Evolutionary conservation across 352 stramenopile species (phyloP).

Genomic region (Pythium apleroticum): DNA sequence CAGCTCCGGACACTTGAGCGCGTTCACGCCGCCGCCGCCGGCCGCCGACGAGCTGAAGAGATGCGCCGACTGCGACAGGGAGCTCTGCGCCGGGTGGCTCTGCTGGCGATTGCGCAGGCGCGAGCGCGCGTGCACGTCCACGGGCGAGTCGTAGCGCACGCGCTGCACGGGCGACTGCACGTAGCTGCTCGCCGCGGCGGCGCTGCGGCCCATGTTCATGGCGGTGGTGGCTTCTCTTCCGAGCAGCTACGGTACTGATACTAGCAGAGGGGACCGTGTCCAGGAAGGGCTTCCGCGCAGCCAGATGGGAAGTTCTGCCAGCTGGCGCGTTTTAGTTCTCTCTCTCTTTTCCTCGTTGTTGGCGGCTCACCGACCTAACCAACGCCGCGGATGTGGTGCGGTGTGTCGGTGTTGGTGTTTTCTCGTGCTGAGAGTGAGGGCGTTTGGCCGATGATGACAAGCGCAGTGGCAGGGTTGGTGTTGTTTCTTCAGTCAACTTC

Average conservation of each 20-base stretch:
- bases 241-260: neutral
- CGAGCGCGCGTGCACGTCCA: constrained; percentile 1
- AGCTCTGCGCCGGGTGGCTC: neutral
- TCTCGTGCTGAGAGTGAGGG: too few species aligned
- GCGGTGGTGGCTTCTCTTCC: neutral
- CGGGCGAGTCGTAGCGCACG: neutral
- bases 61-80: neutral
- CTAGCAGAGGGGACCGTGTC: neutral
- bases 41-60: constrained; percentile 3
- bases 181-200: neutral
- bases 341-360: neutral
- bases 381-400: neutral
- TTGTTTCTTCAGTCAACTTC: neutral
- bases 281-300: neutral
- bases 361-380: too few species aligned
- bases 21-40: constrained; percentile 10
- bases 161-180: neutral
- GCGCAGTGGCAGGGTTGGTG: neutral
- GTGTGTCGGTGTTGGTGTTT: neutral
- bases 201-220: constrained; percentile 1
- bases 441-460: neutral
- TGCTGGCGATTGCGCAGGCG: constrained; percentile 2
- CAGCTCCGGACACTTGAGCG: constrained; percentile 39
- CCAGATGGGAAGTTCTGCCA: neutral
- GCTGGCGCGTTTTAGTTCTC: neutral